Evolutionary conservation across 2,329 filamentous ascomycete species (phyloP), one percentile per base, ranked within the genome.

Genomic region (Stemphylium lycopersici): DNA sequence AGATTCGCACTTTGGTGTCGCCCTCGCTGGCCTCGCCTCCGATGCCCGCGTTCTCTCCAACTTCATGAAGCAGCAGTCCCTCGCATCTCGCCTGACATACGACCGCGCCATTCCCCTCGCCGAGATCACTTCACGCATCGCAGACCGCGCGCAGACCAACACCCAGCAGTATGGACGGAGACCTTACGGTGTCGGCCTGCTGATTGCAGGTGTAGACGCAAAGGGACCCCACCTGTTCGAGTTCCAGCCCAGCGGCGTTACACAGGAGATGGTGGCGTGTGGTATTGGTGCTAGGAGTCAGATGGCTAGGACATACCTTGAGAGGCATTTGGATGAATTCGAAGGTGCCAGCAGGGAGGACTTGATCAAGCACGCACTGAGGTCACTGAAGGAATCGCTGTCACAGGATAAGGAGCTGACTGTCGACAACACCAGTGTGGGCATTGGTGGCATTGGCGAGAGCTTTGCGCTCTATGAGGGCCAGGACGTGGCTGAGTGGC

Each of bases 51-150:
- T 99, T 69, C 92, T 99, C 69, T 97, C 93, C 83, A 99, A 99
- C 86, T 99, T 97, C 83, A 98, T 99, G 93, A 98, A 97, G 83
- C 92, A 96, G 81, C 95, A 98, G 81, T 96, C 91, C 61, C 91
- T 99, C 71, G 90, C 91, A 71, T 93, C 95, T 70, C 92, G 93
- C 77, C 88, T 99, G 69, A 96, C 92, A 53, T 98, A 96, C 82
- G 93, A 91, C 79, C 93, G 95, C 65, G 87, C 93, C 65, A 95
- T 99, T 75, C 91, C 92, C 29, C 83, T 98, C 74, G 89, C 91
- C 72, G 89, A 90, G 60, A 91, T 98, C 69, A 93, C 96, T 66
- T 85, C 87, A 63, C 89, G 93, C 78, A 97, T 99, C 73, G 93
- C 90, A 68, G 92, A 96, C 77, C 95, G 96, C 78, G 95, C 95